Evolutionary conservation across 768 basidiomycete species (phyloP), one percentile per base, ranked within the genome.

Genomic region (Scleroderma citrinum): DNA sequence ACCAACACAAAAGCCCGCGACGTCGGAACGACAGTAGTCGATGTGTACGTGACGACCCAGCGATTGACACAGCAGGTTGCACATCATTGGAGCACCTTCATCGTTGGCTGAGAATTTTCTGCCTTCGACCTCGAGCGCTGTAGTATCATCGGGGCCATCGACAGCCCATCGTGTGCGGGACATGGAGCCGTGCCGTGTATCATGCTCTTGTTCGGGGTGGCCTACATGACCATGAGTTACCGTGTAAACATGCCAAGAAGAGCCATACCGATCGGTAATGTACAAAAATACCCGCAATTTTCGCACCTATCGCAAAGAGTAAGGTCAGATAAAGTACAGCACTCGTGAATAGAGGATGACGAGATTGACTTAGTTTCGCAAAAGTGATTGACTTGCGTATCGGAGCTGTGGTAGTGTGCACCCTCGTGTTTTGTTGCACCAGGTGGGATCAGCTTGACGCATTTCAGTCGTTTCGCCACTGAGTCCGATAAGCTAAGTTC

Each of bases 111-210:
- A 76, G 57, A 80, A 83, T 50, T 71, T 76, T 48, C 73, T 73
- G 3, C 82, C 81, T 49, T 76, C 72, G 3, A 82, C 63, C 53
- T 83, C 83, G 1, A 82, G 48, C 2, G 65, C 60, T 2, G 68
- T 70, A 14, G 4, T 29, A 16, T 71, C 77, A 7, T 80, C 75
- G 1, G 73, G 71, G 1, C 75, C 76, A 46, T 82, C 78, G 3
- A 82, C 58, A 1, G 74, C 67, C 83, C 83, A 84, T 36, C 69
- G 68, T 0, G 78, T 76, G 48, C 65, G 70, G 0, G 78, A 76
- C 81, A 83, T 83, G 1, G 79, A 81, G 5, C 82, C 83, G 49
- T 84, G 82, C 14, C 70, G 70, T 0, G 82, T 84, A 38, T 82
- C 80, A 34, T 84, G 82, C 39, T 80, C 77, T 52, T 74, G 70